These are phyloP conservation scores for Sphenostylis stenocarpa DNA, from an alignment of 306 rosid genomes.

Conservation along the genomic window DNA sequence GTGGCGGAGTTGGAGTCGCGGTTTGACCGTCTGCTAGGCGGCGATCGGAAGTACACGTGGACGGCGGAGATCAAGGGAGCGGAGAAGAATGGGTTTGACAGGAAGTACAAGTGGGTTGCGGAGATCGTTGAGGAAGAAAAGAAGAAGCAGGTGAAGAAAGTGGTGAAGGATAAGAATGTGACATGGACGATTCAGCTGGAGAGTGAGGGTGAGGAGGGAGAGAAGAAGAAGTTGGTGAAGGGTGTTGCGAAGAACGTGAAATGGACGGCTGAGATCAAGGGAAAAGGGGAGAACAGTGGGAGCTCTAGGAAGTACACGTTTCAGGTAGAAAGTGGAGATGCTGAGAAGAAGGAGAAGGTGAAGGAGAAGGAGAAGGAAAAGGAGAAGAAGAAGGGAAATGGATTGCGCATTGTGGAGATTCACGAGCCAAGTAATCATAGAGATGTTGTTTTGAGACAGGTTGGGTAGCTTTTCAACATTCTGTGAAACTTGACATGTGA, in stretches of 20 bases:
- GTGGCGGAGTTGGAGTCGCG: constrained; percentile 73
- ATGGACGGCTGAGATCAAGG: constrained; percentile 86
- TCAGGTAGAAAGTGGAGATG: constrained; percentile 50
- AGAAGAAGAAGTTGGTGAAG: constrained; percentile 41
- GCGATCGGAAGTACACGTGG: constrained; percentile 80
- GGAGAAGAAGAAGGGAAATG: constrained; percentile 52
- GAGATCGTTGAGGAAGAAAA: constrained; percentile 64
- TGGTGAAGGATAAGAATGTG: background rate
- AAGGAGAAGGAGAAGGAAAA: constrained; percentile 35
- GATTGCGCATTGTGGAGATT: constrained; percentile 77
- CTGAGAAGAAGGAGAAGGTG: constrained; percentile 38
- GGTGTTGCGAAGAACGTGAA: constrained; percentile 50
- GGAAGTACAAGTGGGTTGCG: constrained; percentile 75
- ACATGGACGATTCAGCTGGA: background rate
- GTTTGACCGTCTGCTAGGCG: constrained; percentile 50
- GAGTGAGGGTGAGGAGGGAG: constrained; percentile 8
- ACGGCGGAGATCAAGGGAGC: constrained; percentile 73
- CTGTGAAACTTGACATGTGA: background rate
- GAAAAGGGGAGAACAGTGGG: constrained; percentile 58
- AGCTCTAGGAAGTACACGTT: constrained; percentile 58
- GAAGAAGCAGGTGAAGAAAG: constrained; percentile 48
- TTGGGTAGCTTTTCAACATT: background rate
- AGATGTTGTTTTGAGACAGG: constrained; percentile 79
- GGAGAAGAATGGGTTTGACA: constrained; percentile 56
- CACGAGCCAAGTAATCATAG: constrained; percentile 63